Conservation (phyloP, 2,329 filamentous ascomycete species). For the Emmonsiellopsis sp. region DNA sequence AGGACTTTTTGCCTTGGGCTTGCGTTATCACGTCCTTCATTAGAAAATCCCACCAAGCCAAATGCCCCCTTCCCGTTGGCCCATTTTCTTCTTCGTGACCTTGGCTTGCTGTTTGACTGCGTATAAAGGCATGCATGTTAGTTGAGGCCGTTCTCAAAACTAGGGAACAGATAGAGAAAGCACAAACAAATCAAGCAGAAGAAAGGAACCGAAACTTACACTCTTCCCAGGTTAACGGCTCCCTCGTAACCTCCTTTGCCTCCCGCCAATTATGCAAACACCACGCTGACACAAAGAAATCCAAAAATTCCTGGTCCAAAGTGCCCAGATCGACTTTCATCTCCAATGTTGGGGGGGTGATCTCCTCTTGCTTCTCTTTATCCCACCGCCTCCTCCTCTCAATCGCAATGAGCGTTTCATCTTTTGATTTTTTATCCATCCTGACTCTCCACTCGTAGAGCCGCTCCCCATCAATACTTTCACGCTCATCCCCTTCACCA, state of each 20-base stretch:
- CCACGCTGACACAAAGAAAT: conserved; percentile 13
- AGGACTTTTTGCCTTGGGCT: too few relatives aligned
- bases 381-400: conserved; percentile 12
- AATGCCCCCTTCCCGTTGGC: too few relatives aligned
- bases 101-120: neutral
- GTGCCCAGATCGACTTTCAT: conserved; percentile 7
- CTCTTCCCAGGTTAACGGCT: conserved; percentile 12
- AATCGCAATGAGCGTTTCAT: conserved; percentile 7
- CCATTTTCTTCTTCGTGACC: neutral
- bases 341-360: conserved; percentile 8
- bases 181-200: neutral
- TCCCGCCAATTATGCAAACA: conserved; percentile 14
- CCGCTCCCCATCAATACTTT: neutral
- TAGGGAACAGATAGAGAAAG: neutral
- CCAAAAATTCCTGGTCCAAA: conserved; percentile 8
- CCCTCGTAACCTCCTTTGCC: conserved; percentile 12
- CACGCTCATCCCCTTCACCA: neutral
- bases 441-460: conserved; percentile 11
- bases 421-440: neutral
- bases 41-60: too few relatives aligned
- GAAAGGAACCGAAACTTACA: conserved; percentile 4
- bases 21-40: too few relatives aligned
- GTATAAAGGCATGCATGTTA: neutral
- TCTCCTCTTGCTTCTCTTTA: conserved; percentile 8
- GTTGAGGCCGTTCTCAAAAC: neutral